Evolutionary conservation across 176 grass and related monocot genomes (phyloP).

Genomic region (Tuctoria greenei): DNA sequence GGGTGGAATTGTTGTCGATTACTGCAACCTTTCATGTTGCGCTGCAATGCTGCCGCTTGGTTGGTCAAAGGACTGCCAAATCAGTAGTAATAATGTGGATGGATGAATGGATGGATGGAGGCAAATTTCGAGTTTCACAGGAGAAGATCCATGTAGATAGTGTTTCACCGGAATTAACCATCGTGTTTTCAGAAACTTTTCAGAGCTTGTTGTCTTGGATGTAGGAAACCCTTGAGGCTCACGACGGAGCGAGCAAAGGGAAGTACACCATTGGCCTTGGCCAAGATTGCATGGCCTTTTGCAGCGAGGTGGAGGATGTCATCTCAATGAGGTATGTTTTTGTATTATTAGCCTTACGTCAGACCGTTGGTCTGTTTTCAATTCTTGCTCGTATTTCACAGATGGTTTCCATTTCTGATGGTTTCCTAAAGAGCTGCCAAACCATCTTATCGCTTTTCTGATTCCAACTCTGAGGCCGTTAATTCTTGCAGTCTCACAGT

Average conservation of each 20-base stretch:
- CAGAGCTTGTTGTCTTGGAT: conserved; percentile 12
- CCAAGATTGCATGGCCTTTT: conserved; percentile 88
- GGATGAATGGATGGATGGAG: too few relatives aligned
- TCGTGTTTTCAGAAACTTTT: background rate
- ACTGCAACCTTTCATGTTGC: background rate
- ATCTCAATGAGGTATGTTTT: conserved; percentile 74
- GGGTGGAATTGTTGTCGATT: background rate
- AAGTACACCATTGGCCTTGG: conserved; percentile 88
- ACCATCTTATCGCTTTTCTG: background rate
- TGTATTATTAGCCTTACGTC: background rate
- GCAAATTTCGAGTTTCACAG: background rate
- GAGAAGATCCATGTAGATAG: background rate
- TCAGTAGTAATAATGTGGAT: background rate
- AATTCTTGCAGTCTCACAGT: conserved; percentile 63
- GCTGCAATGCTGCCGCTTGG: background rate
- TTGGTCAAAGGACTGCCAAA: background rate
- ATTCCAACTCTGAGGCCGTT: conserved; percentile 7
- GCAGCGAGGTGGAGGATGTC: conserved; percentile 79
- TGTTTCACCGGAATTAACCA: background rate
- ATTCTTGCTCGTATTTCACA: background rate
- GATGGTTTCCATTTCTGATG: background rate
- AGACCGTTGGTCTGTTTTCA: background rate
- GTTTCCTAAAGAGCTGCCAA: background rate
- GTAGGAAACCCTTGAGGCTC: conserved; percentile 70
- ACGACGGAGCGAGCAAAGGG: conserved; percentile 77